These are phyloP conservation scores for Cymbopogon citratus DNA, from an alignment of 176 grass and related monocot species.

Conservation along the genomic window DNA sequence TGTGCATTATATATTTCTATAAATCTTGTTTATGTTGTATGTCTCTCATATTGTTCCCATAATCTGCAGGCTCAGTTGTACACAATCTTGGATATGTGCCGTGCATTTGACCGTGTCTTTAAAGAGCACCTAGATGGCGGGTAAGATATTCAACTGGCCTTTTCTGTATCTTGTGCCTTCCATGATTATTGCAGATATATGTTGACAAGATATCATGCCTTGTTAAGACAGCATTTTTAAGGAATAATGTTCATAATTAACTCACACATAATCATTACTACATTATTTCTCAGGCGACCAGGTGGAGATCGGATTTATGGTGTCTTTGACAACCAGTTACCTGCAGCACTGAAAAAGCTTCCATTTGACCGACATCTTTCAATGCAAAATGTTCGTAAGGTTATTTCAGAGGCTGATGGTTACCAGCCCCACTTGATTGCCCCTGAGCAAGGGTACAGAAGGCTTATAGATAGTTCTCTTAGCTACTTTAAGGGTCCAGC, in stretches of 20 bases:
- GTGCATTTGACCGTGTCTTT: constrained; percentile 97
- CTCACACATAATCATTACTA: not conserved
- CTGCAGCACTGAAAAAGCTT: constrained; percentile 94
- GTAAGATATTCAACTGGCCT: constrained; percentile 39
- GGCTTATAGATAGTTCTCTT: constrained; percentile 98
- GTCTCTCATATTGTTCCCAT: not conserved
- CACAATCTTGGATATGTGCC: constrained; percentile 99
- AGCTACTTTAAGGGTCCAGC: constrained; percentile 95
- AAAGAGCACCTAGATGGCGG: constrained; percentile 99
- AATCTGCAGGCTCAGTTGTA: constrained; percentile 83
- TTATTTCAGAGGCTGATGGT: constrained; percentile 98
- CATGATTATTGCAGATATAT: not conserved
- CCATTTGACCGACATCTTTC: constrained; percentile 96
- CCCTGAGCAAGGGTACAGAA: constrained; percentile 95
- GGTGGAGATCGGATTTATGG: constrained; percentile 99
- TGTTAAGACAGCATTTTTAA: not conserved
- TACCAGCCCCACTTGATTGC: constrained; percentile 99
- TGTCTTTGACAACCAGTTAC: constrained; percentile 94
- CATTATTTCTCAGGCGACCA: constrained; percentile 59
- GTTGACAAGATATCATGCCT: not conserved
- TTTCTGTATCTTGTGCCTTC: not conserved
- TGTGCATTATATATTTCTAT: not conserved
- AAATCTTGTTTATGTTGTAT: constrained; percentile 16
- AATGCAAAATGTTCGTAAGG: constrained; percentile 86
- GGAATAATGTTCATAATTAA: constrained; percentile 9